Conservation (phyloP, 768 basidiomycete genomes). For the Macrolepiota dolichaula region DNA sequence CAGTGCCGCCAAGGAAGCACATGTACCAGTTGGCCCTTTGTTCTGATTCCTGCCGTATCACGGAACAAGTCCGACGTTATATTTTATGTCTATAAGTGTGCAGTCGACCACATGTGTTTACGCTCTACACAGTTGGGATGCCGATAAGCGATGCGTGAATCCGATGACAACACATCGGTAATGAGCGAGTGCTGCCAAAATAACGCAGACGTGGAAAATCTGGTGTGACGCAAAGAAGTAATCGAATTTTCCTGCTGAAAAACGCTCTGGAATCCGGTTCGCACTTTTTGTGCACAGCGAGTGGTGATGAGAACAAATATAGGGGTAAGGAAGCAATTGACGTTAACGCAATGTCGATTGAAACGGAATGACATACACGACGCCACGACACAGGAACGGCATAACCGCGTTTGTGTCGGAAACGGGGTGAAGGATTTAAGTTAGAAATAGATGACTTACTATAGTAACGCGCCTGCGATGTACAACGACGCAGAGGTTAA, state of each 20-base stretch:
- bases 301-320: slow-evolving; percentile 7
- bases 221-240: slow-evolving; percentile 80
- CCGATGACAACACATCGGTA: slow-evolving; percentile 54
- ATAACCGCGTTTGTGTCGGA: neutral
- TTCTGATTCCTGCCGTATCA: slow-evolving; percentile 2
- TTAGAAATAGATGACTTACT: slow-evolving; percentile 48
- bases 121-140: slow-evolving; percentile 23
- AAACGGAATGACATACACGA: slow-evolving; percentile 15
- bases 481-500: slow-evolving; percentile 70
- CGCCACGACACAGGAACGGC: neutral
- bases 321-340: slow-evolving; percentile 10
- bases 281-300: slow-evolving; percentile 45
- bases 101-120: slow-evolving; percentile 4
- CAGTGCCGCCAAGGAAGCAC: neutral
- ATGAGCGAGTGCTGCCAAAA: slow-evolving; percentile 68
- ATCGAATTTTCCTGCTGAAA: slow-evolving; percentile 77
- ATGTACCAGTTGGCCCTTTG: neutral
- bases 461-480: slow-evolving; percentile 75
- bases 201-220: slow-evolving; percentile 83
- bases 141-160: slow-evolving; percentile 57
- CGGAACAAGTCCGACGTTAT: neutral
- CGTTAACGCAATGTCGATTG: slow-evolving; percentile 15
- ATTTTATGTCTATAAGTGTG: neutral
- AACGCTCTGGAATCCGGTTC: slow-evolving; percentile 75
- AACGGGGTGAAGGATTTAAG: slow-evolving; percentile 3